These are phyloP conservation scores for Sugiyamaella grinbergsii DNA, from an alignment of 1,139 yeast species.

Conservation along the genomic window DNA sequence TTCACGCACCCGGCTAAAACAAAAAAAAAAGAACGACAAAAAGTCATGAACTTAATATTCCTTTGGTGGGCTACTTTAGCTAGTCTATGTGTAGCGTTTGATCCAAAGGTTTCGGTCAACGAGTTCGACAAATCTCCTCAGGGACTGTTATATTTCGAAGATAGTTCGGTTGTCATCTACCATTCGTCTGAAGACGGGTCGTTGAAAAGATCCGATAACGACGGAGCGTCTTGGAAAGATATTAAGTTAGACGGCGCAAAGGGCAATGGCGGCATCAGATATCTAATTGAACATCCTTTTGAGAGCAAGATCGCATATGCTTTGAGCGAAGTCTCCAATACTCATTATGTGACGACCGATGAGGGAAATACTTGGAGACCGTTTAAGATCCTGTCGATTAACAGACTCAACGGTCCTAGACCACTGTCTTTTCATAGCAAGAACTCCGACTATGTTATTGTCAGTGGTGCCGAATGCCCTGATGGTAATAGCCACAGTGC, in stretches of 20 bases:
- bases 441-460: conserved; percentile 47
- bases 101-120: conserved; percentile 21
- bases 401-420: conserved; percentile 25
- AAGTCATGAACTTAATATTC: conserved; percentile 2
- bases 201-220: conserved; percentile 54
- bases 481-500: conserved; percentile 32
- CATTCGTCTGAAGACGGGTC: conserved; percentile 36
- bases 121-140: conserved; percentile 22
- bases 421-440: conserved; percentile 48
- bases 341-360: conserved; percentile 58
- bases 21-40: not conserved
- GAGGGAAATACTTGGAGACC: conserved; percentile 59
- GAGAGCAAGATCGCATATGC: conserved; percentile 56
- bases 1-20: too few relatives aligned
- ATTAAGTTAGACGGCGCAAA: conserved; percentile 35
- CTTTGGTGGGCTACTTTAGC: conserved; percentile 3
- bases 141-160: conserved; percentile 44
- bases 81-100: conserved; percentile 19
- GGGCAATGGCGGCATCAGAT: conserved; percentile 38
- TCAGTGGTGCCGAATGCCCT: conserved; percentile 48
- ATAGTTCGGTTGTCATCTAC: conserved; percentile 44
- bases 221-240: conserved; percentile 58
- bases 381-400: conserved; percentile 40
- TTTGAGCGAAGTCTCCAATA: conserved; percentile 34
- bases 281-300: conserved; percentile 50